phyloP scores from a whole-genome alignment of 345 rosid species.

The Hirschfeldia incana region DNA sequence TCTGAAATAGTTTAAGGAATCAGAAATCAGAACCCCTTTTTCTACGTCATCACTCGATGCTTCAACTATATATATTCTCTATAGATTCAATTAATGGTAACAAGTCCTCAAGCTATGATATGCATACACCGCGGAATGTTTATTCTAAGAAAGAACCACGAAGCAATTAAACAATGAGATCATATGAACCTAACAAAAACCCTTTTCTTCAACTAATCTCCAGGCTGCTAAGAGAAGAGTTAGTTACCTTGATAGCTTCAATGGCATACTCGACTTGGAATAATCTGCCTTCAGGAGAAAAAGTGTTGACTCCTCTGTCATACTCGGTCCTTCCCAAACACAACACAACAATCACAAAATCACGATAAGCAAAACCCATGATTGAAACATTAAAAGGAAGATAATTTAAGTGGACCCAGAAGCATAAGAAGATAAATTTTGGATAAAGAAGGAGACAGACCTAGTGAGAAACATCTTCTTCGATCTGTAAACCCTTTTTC shows the following conservation, averaged over 20 bases:
- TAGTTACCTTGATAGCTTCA: slow-evolving; percentile 89
- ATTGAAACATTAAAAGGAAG: neutral
- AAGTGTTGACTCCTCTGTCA: slow-evolving; percentile 97
- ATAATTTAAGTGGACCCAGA: slow-evolving; percentile 18
- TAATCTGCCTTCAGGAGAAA: slow-evolving; percentile 93
- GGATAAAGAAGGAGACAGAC: slow-evolving; percentile 29
- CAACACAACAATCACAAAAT: slow-evolving; percentile 2
- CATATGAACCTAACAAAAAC: no score
- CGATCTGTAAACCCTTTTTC: slow-evolving; percentile 34
- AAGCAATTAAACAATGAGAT: no score
- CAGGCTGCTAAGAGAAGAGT: no score
- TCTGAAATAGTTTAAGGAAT: no score
- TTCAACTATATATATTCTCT: no score
- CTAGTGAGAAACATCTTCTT: slow-evolving; percentile 69
- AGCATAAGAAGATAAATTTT: neutral
- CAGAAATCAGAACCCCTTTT: no score
- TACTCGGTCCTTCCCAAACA: slow-evolving; percentile 82
- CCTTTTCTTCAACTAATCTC: no score
- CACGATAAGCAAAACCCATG: neutral
- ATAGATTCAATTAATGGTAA: no score
- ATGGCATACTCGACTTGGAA: slow-evolving; percentile 98
- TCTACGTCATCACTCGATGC: no score
- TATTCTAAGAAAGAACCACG: no score
- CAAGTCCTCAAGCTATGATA: no score
- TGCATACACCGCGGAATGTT: no score